Evolutionary conservation across 1,284 basidiomycete genomes (phyloP).

Genomic region (Heterobasidion irregulare): DNA sequence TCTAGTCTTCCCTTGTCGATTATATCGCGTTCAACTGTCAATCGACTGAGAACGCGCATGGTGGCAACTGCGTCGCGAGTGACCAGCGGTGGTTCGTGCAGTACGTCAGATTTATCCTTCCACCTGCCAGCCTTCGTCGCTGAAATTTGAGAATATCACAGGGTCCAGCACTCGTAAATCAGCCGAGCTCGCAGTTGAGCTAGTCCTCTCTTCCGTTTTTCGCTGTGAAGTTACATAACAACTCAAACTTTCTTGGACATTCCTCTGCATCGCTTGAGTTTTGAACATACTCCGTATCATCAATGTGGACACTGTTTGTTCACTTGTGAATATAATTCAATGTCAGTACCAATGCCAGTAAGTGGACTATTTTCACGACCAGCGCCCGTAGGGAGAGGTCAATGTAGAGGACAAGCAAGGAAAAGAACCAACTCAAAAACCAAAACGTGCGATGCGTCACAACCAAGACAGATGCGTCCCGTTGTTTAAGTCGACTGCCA

Average conservation of each 20-base stretch:
- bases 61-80: conserved; percentile 35
- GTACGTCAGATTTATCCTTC: conserved; percentile 11
- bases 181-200: too few species aligned
- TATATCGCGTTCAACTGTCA: conserved; percentile 36
- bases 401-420: neutral
- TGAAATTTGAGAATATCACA: neutral
- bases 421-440: neutral
- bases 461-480: neutral
- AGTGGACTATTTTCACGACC: too few species aligned
- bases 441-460: neutral
- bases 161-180: neutral
- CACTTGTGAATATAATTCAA: too few species aligned
- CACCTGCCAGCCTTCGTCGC: neutral
- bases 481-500: neutral
- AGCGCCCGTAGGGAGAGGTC: too few species aligned
- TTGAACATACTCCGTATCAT: too few species aligned
- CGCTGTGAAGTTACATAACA: neutral
- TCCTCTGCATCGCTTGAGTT: too few species aligned
- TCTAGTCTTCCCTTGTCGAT: conserved; percentile 29
- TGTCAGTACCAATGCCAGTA: too few species aligned
- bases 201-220: too few species aligned
- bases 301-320: too few species aligned
- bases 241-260: neutral
- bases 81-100: conserved; percentile 40
- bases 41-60: conserved; percentile 38